phyloP scores from a whole-genome alignment of 164 flowering plant species.

The Brasenia schreberi region DNA sequence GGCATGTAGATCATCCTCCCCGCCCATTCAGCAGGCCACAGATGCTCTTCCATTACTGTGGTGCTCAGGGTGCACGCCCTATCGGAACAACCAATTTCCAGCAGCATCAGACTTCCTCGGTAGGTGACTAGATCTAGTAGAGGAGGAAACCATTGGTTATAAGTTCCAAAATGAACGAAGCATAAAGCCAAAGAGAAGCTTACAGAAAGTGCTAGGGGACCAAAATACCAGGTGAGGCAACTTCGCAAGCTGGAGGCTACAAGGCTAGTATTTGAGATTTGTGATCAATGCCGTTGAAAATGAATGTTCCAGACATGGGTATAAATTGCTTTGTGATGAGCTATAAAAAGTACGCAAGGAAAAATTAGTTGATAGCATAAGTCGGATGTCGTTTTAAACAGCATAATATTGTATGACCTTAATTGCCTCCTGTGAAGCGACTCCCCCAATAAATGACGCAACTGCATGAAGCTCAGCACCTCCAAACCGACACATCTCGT shows the following conservation, averaged over 20 bases:
- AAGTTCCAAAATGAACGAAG: too few relatives aligned
- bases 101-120: too few relatives aligned
- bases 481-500: conserved; percentile 89
- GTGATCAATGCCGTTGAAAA: conserved; percentile 91
- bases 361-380: background rate
- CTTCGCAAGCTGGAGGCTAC: conserved; percentile 6
- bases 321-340: conserved; percentile 87
- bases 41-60: too few relatives aligned
- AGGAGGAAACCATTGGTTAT: too few relatives aligned
- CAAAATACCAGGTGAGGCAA: background rate
- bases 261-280: conserved; percentile 62
- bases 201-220: background rate
- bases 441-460: conserved; percentile 83
- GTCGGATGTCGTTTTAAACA: background rate
- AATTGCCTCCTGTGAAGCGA: conserved; percentile 90
- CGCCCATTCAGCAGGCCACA: too few relatives aligned
- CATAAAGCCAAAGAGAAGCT: too few relatives aligned
- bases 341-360: conserved; percentile 24
- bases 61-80: too few relatives aligned
- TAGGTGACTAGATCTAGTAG: too few relatives aligned
- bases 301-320: conserved; percentile 86
- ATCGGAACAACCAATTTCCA: too few relatives aligned
- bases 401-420: conserved; percentile 33
- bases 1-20: too few relatives aligned
- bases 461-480: conserved; percentile 96